A percentile compares a stretch with the other conserved stretches of the same genome.
These are phyloP conservation scores for Opeltia flavorubescens DNA, from an alignment of 495 filamentous ascomycete species.

Conservation along the genomic window DNA sequence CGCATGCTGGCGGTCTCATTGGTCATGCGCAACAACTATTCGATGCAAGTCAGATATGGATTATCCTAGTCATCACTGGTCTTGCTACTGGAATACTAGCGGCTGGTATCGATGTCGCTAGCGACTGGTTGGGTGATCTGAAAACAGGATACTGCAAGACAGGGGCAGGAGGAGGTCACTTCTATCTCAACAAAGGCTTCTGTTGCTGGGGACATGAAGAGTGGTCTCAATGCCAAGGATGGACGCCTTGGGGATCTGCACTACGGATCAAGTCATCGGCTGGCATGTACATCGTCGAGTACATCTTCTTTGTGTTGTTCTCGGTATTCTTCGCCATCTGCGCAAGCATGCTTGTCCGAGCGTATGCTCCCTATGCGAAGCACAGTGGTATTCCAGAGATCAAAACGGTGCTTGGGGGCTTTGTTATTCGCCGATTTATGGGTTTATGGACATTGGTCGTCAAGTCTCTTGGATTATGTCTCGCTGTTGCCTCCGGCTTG, in stretches of 20 bases:
- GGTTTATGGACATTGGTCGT: conserved; percentile 85
- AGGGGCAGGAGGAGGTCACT: conserved; percentile 60
- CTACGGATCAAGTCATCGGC: conserved; percentile 47
- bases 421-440: conserved; percentile 84
- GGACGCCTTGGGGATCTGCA: conserved; percentile 72
- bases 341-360: conserved; percentile 67
- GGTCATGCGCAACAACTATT: conserved; percentile 57
- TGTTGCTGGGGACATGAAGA: conserved; percentile 90
- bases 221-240: conserved; percentile 61
- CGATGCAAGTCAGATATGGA: conserved; percentile 84
- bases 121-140: conserved; percentile 85
- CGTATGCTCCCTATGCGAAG: conserved; percentile 77
- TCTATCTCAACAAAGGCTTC: conserved; percentile 81
- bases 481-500: conserved; percentile 87
- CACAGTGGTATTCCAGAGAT: conserved; percentile 98
- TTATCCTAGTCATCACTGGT: conserved; percentile 67
- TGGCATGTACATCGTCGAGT: conserved; percentile 69
- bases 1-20: conserved; percentile 52
- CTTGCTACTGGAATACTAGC: conserved; percentile 72
- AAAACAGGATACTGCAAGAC: conserved; percentile 82
- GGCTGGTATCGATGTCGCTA: conserved; percentile 80
- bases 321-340: conserved; percentile 68
- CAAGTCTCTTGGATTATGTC: conserved; percentile 83
- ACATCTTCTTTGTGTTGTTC: conserved; percentile 68
- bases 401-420: conserved; percentile 90